A percentile compares a stretch with the other conserved stretches of the same genome.
Evolutionary conservation across 1,284 basidiomycete species (phyloP).

Genomic region (Fomitopsis pinicola): DNA sequence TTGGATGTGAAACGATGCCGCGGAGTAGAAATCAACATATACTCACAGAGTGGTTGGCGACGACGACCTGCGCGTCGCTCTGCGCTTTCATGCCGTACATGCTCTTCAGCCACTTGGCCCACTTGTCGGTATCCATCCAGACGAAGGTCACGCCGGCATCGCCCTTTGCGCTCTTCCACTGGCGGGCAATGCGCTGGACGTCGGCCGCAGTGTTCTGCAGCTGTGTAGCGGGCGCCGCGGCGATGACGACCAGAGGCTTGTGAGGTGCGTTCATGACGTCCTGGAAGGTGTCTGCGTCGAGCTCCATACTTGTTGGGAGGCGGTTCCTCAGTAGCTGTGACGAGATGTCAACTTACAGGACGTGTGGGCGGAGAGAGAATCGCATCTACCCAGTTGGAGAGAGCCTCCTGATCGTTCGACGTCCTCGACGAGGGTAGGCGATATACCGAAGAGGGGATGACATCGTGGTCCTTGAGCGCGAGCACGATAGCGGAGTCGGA

Average conservation of each 20-base stretch:
- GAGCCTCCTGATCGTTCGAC: conserved; percentile 7
- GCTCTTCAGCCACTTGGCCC: conserved; percentile 83
- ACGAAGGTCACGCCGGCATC: conserved; percentile 72
- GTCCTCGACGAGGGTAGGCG: conserved; percentile 10
- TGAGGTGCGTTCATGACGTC: conserved; percentile 77
- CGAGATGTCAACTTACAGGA: not conserved
- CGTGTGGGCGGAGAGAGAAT: not conserved
- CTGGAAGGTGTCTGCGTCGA: conserved; percentile 74
- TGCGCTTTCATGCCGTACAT: conserved; percentile 66
- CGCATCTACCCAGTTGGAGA: conserved; percentile 23
- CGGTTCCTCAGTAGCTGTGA: conserved; percentile 43
- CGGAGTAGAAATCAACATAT: not conserved
- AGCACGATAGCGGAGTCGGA: conserved; percentile 53
- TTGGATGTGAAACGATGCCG: conserved; percentile 2
- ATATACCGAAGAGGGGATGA: conserved; percentile 30
- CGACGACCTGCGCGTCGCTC: conserved; percentile 52
- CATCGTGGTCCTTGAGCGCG: conserved; percentile 71
- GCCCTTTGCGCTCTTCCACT: conserved; percentile 55
- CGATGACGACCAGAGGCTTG: conserved; percentile 74
- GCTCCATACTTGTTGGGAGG: conserved; percentile 66
- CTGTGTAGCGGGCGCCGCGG: conserved; percentile 38
- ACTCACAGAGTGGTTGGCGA: conserved; percentile 78
- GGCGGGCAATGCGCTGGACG: conserved; percentile 52
- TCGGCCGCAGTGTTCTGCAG: conserved; percentile 38
- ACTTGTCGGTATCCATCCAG: conserved; percentile 80